Base-by-base conservation (phyloP, 1,284 basidiomycete species). In the Rhodotorula sp. region DNA sequence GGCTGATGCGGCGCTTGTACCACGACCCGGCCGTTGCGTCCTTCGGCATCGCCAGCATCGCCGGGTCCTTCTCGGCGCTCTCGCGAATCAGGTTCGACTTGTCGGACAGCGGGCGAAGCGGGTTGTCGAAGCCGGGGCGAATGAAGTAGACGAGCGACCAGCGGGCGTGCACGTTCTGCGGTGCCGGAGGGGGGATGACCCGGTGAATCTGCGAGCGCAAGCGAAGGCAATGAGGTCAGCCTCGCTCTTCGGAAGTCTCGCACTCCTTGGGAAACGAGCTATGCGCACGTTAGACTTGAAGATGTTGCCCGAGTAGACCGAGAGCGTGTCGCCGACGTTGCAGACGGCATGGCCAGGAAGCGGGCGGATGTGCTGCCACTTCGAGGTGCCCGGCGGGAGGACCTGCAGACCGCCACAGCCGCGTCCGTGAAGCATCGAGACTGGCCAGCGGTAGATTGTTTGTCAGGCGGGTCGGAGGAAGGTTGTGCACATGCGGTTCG, bases 181-280 rank as follows among this genome's bases (percentile, higher is more conserved):
- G 67, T 2, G 67, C 42, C 7, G 74, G 74, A 34, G 74, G 74
- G 13, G 74, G 71, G 25, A 85, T 80, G 7, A 85, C 84, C 21
- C 85, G 85, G 77, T 88, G 86, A 54, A 88, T 80, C 73, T 86
- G 87, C 21, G 86, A 87, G 21, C 19, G 25, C 16, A 13, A 19
- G 7, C 5, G 34, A 17, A 19, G 21, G 44, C 19, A 7, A 25
- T 8, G 19, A 25, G 44, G 19, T 54, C 14, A 63, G 44, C 9
- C n/a, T n/a, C 42, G 13, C 1, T 3, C 25, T 17, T 48, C 21
- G 42, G n/a, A 27, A 27, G 50, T 25, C 50, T 9, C 13, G 23
- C 41, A 41, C 23, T 52, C 45, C 8, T 2, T 2, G 5, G 19
- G 25, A 27, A 27, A 19, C 25, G 7, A 16, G 44, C 13, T 10